A percentile compares a stretch with the other conserved stretches of the same genome.
phyloP scores from a whole-genome alignment of 768 basidiomycete species.

The Rhizopogon sp. region DNA sequence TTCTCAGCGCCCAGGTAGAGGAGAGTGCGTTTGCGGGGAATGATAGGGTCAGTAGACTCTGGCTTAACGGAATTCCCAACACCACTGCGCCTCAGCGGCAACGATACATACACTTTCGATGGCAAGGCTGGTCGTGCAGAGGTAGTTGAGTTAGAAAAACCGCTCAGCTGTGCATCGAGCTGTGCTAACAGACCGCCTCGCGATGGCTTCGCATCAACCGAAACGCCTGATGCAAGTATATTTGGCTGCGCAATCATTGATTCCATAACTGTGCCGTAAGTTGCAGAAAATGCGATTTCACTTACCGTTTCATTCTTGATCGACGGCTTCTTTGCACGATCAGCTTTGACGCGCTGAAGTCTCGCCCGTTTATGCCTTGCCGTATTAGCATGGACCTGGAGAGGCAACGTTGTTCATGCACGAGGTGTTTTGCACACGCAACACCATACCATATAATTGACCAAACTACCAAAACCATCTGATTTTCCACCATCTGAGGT shows the following conservation, averaged over 20 bases:
- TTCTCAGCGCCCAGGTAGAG: slow-evolving; percentile 11
- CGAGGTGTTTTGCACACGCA: not conserved
- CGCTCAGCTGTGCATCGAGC: slow-evolving; percentile 2
- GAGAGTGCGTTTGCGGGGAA: slow-evolving; percentile 34
- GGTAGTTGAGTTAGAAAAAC: not conserved
- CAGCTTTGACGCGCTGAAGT: slow-evolving; percentile 18
- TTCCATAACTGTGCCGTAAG: not conserved
- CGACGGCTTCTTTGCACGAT: not conserved
- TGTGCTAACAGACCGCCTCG: slow-evolving; percentile 1
- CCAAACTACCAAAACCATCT: slow-evolving; percentile 42
- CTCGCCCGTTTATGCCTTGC: slow-evolving; percentile 22
- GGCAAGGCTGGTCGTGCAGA: not conserved
- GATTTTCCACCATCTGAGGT: slow-evolving; percentile 35
- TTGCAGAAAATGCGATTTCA: not conserved
- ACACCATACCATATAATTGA: slow-evolving; percentile 39
- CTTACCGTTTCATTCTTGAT: not conserved
- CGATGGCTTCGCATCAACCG: not conserved
- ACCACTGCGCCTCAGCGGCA: not conserved
- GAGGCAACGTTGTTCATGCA: not conserved
- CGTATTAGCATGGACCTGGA: slow-evolving; percentile 2
- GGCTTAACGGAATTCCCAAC: slow-evolving; percentile 18
- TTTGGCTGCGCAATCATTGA: slow-evolving; percentile 1
- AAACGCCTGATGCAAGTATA: not conserved
- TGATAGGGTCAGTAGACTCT: slow-evolving; percentile 22
- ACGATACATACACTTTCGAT: not conserved